A percentile compares a stretch with the other conserved stretches of the same genome.
These are phyloP conservation scores for Arthrobotrys megalospora DNA, from an alignment of 2,329 filamentous ascomycete genomes.

Conservation along the genomic window DNA sequence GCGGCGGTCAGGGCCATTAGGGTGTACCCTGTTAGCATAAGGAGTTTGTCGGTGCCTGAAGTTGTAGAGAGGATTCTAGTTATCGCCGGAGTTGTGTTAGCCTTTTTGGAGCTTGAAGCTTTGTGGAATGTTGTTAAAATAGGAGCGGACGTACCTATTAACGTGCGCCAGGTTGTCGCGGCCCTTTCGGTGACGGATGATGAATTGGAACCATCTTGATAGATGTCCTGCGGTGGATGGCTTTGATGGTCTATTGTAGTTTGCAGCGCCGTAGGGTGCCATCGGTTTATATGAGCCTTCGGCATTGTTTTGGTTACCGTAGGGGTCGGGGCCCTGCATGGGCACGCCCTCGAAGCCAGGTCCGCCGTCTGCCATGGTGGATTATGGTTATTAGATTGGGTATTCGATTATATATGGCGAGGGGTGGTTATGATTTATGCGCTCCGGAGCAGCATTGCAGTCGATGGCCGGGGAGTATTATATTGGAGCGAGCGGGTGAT, in stretches of 20 bases:
- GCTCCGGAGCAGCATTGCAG: constrained; percentile 33
- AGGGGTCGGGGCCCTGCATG: constrained; percentile 57
- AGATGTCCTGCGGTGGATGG: constrained; percentile 31
- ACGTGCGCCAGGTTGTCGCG: constrained; percentile 60
- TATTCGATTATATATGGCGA: neutral
- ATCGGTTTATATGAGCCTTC: constrained; percentile 47
- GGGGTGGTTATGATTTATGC: neutral
- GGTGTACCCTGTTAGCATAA: constrained; percentile 79
- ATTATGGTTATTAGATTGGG: neutral
- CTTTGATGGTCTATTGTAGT: constrained; percentile 25
- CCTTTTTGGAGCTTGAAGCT: constrained; percentile 41
- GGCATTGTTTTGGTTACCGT: constrained; percentile 53
- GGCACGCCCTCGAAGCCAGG: constrained; percentile 55
- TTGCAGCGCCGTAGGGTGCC: constrained; percentile 32
- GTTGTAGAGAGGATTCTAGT: constrained; percentile 78
- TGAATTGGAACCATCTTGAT: constrained; percentile 51
- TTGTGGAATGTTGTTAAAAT: constrained; percentile 57
- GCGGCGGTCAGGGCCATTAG: constrained; percentile 73
- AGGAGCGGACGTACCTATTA: constrained; percentile 35
- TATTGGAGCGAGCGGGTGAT: constrained; percentile 14
- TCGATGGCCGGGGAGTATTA: constrained; percentile 12
- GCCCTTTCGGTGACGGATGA: constrained; percentile 43
- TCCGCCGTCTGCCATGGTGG: constrained; percentile 52
- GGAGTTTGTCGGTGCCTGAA: constrained; percentile 78
- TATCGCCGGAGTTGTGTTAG: constrained; percentile 68